phyloP scores from a whole-genome alignment of 768 basidiomycete species.

The Podaxis sp. region DNA sequence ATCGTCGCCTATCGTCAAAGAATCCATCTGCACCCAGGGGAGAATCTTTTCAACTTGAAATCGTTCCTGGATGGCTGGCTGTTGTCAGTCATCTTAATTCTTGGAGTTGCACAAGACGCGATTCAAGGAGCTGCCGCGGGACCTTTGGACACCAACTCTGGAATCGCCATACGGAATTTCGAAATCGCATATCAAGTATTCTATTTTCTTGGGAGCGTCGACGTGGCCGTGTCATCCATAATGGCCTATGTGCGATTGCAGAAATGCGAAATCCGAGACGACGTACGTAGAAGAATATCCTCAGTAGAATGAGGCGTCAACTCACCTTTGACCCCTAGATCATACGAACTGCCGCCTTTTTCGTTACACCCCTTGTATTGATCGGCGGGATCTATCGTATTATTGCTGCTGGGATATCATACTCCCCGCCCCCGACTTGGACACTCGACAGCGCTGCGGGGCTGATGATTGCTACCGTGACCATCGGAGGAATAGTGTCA shows the following conservation, averaged over 20 bases:
- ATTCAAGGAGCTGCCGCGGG: not conserved
- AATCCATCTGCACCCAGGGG: constrained; percentile 1
- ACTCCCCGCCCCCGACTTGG: not conserved
- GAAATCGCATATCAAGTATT: not conserved
- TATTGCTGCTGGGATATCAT: not conserved
- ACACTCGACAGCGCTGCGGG: not conserved
- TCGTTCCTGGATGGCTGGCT: constrained; percentile 8
- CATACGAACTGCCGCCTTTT: not conserved
- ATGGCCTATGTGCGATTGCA: not conserved
- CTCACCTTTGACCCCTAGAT: not conserved
- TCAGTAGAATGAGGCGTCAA: not conserved
- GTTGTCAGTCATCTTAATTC: constrained; percentile 1
- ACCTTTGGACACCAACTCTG: not conserved
- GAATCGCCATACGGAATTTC: not conserved
- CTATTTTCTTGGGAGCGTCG: not conserved
- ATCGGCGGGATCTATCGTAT: not conserved
- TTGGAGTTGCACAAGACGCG: not conserved
- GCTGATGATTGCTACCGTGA: not conserved
- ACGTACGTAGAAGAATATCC: not conserved
- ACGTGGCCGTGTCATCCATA: not conserved
- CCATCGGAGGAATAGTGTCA: not conserved
- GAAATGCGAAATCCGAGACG: not conserved
- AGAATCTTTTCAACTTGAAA: not conserved
- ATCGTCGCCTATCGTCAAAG: constrained; percentile 9
- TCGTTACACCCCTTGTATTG: constrained; percentile 2